Conservation (phyloP, 2,329 filamentous ascomycete species). For the Lachnellula willkommii region DNA sequence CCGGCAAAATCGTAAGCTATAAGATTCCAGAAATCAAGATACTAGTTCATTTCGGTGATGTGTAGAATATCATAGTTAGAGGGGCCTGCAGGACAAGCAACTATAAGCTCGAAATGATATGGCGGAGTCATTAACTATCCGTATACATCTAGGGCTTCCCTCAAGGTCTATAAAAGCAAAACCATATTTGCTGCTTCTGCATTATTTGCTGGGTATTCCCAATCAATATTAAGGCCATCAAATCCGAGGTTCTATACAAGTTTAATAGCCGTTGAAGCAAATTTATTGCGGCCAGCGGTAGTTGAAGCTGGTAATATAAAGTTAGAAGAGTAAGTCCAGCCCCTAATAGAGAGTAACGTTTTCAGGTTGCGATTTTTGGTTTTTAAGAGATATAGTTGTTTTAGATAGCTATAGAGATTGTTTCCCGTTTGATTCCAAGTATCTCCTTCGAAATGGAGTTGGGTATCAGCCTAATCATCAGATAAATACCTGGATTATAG, state of each 20-base stretch:
- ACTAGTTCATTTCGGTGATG: constrained; percentile 40
- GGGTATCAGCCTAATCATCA: constrained; percentile 11
- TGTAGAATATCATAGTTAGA: constrained; percentile 43
- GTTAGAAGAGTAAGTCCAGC: constrained; percentile 60
- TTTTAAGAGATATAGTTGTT: constrained; percentile 73
- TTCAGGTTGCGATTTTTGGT: constrained; percentile 74
- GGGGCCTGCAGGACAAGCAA: constrained; percentile 46
- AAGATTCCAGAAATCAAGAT: constrained; percentile 52
- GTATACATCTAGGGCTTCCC: constrained; percentile 43
- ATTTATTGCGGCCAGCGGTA: constrained; percentile 34
- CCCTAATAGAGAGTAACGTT: constrained; percentile 71
- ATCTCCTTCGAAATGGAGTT: constrained; percentile 68
- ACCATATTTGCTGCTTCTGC: constrained; percentile 21
- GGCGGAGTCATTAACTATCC: constrained; percentile 38
- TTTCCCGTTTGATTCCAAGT: constrained; percentile 58
- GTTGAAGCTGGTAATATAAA: constrained; percentile 57
- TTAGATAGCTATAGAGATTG: constrained; percentile 72
- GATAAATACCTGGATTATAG: constrained; percentile 4
- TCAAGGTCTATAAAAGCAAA: constrained; percentile 20
- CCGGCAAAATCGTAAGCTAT: constrained; percentile 59
- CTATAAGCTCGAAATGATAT: constrained; percentile 49
- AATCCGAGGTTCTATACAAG: constrained; percentile 17
- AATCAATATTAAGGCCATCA: constrained; percentile 22
- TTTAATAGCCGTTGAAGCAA: constrained; percentile 12
- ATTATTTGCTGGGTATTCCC: constrained; percentile 19